Evolutionary conservation across 2,329 filamentous ascomycete genomes (phyloP).

Genomic region (Phialophora chinensis): DNA sequence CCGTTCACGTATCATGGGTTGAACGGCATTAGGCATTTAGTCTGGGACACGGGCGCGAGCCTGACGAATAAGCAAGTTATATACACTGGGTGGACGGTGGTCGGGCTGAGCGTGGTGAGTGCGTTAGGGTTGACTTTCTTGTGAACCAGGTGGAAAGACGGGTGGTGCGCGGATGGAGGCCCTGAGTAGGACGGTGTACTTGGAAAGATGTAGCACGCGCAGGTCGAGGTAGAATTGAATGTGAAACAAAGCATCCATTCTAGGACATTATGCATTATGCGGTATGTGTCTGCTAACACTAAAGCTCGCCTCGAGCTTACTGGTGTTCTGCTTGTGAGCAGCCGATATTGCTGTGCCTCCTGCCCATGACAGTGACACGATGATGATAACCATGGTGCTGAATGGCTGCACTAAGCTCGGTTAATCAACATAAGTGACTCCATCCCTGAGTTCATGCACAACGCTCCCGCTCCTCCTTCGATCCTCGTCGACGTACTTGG

Average conservation of each 20-base stretch:
- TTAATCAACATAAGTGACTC: constrained; percentile 35
- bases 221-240: background rate
- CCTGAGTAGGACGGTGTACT: constrained; percentile 12
- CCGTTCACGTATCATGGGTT: constrained; percentile 72
- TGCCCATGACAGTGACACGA: background rate
- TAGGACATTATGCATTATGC: background rate
- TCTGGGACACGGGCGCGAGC: constrained; percentile 69
- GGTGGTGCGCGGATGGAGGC: background rate
- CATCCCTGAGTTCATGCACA: constrained; percentile 38
- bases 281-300: background rate
- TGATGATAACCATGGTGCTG: background rate
- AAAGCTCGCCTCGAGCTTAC: background rate
- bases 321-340: background rate
- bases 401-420: background rate
- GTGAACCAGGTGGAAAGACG: background rate
- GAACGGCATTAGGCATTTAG: constrained; percentile 74
- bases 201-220: background rate
- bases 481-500: constrained; percentile 37
- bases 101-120: constrained; percentile 32
- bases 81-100: constrained; percentile 36
- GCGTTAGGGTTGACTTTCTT: constrained; percentile 35
- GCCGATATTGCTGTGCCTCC: background rate
- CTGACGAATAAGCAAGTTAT: constrained; percentile 70
- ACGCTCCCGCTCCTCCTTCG: constrained; percentile 27
- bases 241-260: background rate